A percentile compares a stretch with the other conserved stretches of the same genome.
Conservation (phyloP, 192 early-diverging fungal genomes). For the Geranomyces variabilis region DNA sequence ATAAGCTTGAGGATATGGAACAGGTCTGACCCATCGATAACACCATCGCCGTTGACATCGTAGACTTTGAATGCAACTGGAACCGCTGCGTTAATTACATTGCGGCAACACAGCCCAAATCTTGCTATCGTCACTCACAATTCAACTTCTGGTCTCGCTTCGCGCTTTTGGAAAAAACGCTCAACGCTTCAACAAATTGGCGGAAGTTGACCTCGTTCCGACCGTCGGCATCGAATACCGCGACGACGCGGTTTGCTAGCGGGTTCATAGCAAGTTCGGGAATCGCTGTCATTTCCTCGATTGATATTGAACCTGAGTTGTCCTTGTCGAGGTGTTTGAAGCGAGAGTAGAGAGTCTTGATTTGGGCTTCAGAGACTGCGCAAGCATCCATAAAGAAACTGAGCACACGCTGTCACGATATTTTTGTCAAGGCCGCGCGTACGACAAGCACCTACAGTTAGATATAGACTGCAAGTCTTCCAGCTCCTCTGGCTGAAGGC, state of each 20-base stretch:
- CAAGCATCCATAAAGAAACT: background rate
- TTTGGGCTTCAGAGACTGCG: constrained; percentile 38
- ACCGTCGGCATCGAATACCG: constrained; percentile 44
- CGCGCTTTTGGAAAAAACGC: constrained; percentile 40
- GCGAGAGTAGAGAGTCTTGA: constrained; percentile 47
- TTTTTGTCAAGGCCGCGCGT: background rate
- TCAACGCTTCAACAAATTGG: constrained; percentile 43
- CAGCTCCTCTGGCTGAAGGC: constrained; percentile 36
- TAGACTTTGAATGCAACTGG: constrained; percentile 61
- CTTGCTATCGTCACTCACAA: constrained; percentile 34
- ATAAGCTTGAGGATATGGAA: constrained; percentile 46
- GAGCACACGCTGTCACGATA: background rate
- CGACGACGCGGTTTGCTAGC: constrained; percentile 45
- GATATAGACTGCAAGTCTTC: constrained; percentile 44
- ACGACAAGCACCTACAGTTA: constrained; percentile 24
- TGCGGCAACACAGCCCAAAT: background rate
- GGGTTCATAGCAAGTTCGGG: constrained; percentile 60
- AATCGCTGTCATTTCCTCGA: constrained; percentile 50
- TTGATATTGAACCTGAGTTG: constrained; percentile 42
- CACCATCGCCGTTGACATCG: constrained; percentile 54
- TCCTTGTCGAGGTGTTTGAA: constrained; percentile 54
- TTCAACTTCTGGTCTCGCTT: constrained; percentile 50
- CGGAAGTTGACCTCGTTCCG: constrained; percentile 46
- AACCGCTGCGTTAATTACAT: background rate
- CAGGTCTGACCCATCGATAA: constrained; percentile 47